phyloP scores from a whole-genome alignment of 306 rosid genomes.

The Dryas drummondii region DNA sequence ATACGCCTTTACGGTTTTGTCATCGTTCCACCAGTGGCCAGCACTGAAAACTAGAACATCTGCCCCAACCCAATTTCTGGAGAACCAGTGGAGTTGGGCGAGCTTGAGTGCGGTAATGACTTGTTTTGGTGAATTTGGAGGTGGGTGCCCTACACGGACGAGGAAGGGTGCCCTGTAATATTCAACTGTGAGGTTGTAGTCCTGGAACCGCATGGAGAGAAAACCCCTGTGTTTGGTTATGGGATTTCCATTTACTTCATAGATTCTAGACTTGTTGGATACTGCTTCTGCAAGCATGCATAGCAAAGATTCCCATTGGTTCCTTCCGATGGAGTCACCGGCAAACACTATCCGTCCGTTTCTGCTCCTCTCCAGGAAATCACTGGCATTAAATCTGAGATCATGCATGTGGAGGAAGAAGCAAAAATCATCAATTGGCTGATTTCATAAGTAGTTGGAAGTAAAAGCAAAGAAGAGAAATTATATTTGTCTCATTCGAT shows the following conservation, averaged over 20 bases:
- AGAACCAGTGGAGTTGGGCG: constrained; percentile 68
- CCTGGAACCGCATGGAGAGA: constrained; percentile 55
- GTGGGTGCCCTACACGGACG: constrained; percentile 55
- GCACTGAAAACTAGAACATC: constrained; percentile 69
- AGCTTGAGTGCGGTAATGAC: constrained; percentile 43
- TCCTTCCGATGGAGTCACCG: constrained; percentile 87
- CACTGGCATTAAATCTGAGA: constrained; percentile 74
- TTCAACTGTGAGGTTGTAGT: constrained; percentile 77
- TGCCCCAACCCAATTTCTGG: constrained; percentile 60
- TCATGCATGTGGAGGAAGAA: neutral
- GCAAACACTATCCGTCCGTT: constrained; percentile 85
- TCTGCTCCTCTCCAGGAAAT: constrained; percentile 65
- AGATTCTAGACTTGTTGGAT: constrained; percentile 59
- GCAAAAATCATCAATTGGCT: neutral
- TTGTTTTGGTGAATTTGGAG: constrained; percentile 37
- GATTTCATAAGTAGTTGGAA: neutral
- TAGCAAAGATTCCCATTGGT: constrained; percentile 87
- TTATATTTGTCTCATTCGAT: no score
- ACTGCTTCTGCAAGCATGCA: constrained; percentile 76
- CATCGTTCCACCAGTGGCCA: constrained; percentile 88
- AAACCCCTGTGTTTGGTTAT: constrained; percentile 80
- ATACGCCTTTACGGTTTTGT: constrained; percentile 59
- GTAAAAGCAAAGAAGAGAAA: no score
- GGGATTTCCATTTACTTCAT: constrained; percentile 73
- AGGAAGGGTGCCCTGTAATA: constrained; percentile 81